Evolutionary conservation across 2,329 filamentous ascomycete genomes (phyloP).

Genomic region (Hirsutella minnesotensis): DNA sequence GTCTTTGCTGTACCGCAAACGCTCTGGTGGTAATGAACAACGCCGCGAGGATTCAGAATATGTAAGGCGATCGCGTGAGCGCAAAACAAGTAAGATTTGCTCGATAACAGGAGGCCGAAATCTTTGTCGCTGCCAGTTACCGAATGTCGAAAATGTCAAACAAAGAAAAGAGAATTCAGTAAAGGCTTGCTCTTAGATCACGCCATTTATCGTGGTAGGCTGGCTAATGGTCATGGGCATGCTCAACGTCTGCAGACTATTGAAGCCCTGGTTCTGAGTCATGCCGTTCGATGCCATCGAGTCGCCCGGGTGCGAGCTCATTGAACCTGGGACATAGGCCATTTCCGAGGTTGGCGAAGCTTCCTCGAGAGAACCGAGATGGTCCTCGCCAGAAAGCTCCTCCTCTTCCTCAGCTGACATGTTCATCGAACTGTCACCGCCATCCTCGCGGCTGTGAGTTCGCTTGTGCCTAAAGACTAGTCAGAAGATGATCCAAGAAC

Average conservation of each 20-base stretch:
- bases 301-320: constrained; percentile 32
- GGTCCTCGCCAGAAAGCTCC: constrained; percentile 71
- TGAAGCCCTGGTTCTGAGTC: constrained; percentile 28
- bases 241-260: constrained; percentile 48
- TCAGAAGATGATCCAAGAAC: no score
- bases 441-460: constrained; percentile 54
- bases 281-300: constrained; percentile 8
- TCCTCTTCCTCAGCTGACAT: constrained; percentile 78
- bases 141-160: background rate
- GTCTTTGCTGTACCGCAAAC: constrained; percentile 15
- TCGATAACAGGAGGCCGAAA: background rate
- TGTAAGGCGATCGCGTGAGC: constrained; percentile 3
- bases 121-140: background rate
- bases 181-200: constrained; percentile 24
- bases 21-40: constrained; percentile 6
- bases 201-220: constrained; percentile 32
- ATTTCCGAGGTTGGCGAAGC: constrained; percentile 62
- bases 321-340: constrained; percentile 44
- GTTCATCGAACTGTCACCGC: constrained; percentile 43
- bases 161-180: constrained; percentile 10
- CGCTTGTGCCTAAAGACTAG: constrained; percentile 63
- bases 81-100: constrained; percentile 1
- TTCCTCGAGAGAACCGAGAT: constrained; percentile 69
- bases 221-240: constrained; percentile 55
- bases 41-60: constrained; percentile 6